phyloP scores from a whole-genome alignment of 805 yeast genomes.

The Metschnikowia continentalis region DNA sequence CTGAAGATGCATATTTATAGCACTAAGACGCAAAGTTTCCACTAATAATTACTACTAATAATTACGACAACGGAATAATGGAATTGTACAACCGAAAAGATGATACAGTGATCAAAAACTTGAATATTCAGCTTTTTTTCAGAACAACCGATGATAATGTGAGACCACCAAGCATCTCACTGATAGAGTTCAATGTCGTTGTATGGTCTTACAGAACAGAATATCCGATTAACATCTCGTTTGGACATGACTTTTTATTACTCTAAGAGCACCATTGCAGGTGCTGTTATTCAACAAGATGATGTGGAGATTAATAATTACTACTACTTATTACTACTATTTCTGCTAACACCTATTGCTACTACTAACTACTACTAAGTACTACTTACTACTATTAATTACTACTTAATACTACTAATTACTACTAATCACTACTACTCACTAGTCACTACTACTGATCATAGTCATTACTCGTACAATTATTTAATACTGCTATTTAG shows the following conservation, averaged over 20 bases:
- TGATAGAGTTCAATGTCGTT: conserved; percentile 34
- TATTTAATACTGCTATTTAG: too few relatives aligned
- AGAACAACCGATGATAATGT: conserved; percentile 19
- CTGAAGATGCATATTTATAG: too few relatives aligned
- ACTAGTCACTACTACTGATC: too few relatives aligned
- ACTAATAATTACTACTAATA: too few relatives aligned
- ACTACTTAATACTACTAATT: too few relatives aligned
- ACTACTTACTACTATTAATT: too few relatives aligned
- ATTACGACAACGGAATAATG: conserved; percentile 20
- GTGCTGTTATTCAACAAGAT: conserved; percentile 19
- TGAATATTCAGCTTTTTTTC: conserved; percentile 29
- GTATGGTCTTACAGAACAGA: conserved; percentile 40
- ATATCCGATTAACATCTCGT: conserved; percentile 36
- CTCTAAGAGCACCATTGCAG: conserved; percentile 21
- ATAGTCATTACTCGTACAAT: too few relatives aligned
- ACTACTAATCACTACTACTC: too few relatives aligned
- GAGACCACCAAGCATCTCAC: conserved; percentile 32
- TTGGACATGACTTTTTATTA: conserved; percentile 41
- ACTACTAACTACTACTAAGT: too few relatives aligned
- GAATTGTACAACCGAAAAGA: conserved; percentile 30
- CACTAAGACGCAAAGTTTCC: too few relatives aligned
- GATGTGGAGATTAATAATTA: conserved; percentile 19
- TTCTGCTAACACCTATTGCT: too few relatives aligned
- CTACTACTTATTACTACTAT: too few relatives aligned
- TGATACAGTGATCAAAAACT: conserved; percentile 18